Evolutionary conservation across 2,329 filamentous ascomycete species (phyloP).

Genomic region (Fusarium sp.): DNA sequence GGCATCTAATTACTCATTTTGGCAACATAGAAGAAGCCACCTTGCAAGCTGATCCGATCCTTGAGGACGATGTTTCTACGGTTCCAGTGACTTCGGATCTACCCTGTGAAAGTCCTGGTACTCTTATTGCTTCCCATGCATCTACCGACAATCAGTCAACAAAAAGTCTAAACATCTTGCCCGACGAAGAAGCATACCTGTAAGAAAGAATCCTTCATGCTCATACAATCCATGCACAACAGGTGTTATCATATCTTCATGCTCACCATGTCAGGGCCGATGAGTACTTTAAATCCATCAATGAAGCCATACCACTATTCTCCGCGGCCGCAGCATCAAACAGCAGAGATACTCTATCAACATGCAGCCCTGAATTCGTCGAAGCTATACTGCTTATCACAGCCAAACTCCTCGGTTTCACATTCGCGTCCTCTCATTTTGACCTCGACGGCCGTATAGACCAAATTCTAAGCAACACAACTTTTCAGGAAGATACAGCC

Average conservation of each 20-base stretch:
- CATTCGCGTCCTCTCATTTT: background rate
- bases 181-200: background rate
- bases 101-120: background rate
- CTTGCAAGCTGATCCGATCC: too few relatives aligned
- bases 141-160: background rate
- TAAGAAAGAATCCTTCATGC: fast-evolving
- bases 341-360: background rate
- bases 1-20: background rate
- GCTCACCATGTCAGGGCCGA: background rate
- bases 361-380: background rate
- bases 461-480: background rate
- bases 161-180: background rate
- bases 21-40: fast-evolving
- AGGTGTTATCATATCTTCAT: fast-evolving
- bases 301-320: background rate
- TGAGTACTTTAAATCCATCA: background rate
- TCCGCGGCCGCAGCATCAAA: background rate
- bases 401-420: background rate
- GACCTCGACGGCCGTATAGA: background rate
- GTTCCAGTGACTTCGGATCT: background rate
- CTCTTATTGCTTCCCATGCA: background rate
- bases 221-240: background rate
- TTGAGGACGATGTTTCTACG: too few relatives aligned
- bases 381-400: background rate
- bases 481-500: background rate